Evolutionary conservation across 2,329 filamentous ascomycete genomes (phyloP).

Genomic region (Stromatinia cepivora): DNA sequence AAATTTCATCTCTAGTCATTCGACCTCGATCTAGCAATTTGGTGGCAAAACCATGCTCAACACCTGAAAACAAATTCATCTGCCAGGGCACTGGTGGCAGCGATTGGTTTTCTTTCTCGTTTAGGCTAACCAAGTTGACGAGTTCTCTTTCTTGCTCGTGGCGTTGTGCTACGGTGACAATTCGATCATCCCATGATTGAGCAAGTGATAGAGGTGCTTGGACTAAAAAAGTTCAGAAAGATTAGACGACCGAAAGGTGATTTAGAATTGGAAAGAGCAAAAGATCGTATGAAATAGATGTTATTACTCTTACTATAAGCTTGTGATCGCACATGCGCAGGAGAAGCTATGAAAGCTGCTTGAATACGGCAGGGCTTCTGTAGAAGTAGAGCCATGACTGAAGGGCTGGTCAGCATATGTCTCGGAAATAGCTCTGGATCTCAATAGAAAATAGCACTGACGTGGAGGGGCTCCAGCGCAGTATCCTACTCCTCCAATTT

Average conservation of each 20-base stretch:
- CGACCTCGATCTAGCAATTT: neutral
- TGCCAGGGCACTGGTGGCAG: neutral
- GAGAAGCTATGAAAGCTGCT: slow-evolving; percentile 2
- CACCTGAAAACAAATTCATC: neutral
- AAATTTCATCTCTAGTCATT: neutral
- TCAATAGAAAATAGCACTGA: neutral
- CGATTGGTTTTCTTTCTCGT: neutral
- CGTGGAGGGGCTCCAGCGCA: neutral
- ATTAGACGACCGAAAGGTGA: neutral
- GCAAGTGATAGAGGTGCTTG: neutral
- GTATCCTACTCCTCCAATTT: neutral
- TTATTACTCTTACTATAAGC: neutral
- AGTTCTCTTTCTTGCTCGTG: neutral
- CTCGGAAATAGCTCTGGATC: neutral
- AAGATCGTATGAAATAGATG: neutral
- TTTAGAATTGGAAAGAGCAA: neutral
- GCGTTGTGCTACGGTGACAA: neutral
- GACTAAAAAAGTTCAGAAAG: neutral
- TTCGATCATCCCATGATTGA: neutral
- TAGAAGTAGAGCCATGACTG: neutral
- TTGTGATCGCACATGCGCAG: neutral
- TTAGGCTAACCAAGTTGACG: neutral
- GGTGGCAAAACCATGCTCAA: neutral
- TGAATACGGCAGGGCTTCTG: neutral
- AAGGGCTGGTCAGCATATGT: neutral